Percentiles rank a stretch among this genome's conserved stretches.
Conservation (phyloP, 2,329 filamentous ascomycete species). For the Nigrospora oryzae region DNA sequence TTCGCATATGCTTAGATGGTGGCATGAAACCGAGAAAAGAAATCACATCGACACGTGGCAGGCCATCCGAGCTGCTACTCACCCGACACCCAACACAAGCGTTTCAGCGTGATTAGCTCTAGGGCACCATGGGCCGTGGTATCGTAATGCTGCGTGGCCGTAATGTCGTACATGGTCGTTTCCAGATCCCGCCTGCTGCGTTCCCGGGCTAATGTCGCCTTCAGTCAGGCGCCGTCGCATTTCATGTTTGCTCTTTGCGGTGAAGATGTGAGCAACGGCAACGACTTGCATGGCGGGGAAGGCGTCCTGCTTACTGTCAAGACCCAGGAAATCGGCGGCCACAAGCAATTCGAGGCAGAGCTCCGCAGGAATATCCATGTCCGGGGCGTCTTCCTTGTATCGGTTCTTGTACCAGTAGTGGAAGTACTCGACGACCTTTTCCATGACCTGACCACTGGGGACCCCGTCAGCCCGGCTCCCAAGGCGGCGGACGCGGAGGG, state of each 20-base stretch:
- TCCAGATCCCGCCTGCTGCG: no score
- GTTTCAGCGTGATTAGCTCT: no score
- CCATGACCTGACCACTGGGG: conserved; percentile 60
- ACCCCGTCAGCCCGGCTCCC: background rate
- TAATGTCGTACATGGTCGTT: no score
- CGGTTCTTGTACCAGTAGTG: conserved; percentile 73
- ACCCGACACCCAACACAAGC: background rate
- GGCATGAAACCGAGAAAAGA: background rate
- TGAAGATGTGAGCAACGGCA: conserved; percentile 4
- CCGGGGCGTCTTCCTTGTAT: conserved; percentile 63
- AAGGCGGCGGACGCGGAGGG: no score
- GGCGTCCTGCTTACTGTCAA: conserved; percentile 44
- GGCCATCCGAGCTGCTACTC: background rate
- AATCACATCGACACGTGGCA: background rate
- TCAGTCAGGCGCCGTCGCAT: background rate
- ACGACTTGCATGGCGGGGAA: background rate
- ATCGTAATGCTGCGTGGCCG: no score
- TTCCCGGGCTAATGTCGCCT: no score
- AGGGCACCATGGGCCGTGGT: no score
- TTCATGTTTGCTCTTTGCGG: conserved; percentile 6
- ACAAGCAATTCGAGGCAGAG: conserved; percentile 70
- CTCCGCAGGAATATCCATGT: conserved; percentile 75
- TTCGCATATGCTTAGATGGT: conserved; percentile 49
- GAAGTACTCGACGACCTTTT: conserved; percentile 77
- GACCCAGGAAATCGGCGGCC: conserved; percentile 67